Conservation (phyloP, 2,329 filamentous ascomycete genomes). For the Cladophialophora carrionii region DNA sequence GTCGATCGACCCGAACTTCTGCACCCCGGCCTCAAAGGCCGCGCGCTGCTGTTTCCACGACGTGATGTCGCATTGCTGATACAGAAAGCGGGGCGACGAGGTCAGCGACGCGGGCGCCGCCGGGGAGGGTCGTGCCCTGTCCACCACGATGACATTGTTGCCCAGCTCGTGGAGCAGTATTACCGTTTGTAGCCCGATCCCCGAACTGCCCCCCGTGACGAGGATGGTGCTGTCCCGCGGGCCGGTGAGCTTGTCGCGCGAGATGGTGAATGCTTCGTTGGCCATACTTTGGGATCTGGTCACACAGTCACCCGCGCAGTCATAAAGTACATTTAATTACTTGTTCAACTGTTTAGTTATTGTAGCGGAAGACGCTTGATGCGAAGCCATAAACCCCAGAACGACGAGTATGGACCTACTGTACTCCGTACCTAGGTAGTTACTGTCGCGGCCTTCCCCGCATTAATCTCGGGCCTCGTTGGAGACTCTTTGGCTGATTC, state of each 20-base stretch:
- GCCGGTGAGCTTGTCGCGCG: conserved; percentile 41
- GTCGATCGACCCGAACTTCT: conserved; percentile 51
- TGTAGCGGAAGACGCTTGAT: too few species aligned
- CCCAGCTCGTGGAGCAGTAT: conserved; percentile 45
- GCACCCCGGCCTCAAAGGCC: conserved; percentile 49
- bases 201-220: conserved; percentile 48
- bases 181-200: conserved; percentile 50
- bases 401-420: too few species aligned
- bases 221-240: conserved; percentile 40
- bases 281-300: conserved; percentile 8
- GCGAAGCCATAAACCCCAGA: too few species aligned
- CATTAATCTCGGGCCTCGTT: too few species aligned
- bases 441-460: too few species aligned
- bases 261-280: conserved; percentile 36
- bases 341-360: too few species aligned
- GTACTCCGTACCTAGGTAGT: too few species aligned
- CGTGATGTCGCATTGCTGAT: conserved; percentile 51
- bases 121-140: conserved; percentile 39
- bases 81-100: conserved; percentile 41
- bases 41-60: conserved; percentile 52
- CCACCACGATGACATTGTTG: conserved; percentile 50
- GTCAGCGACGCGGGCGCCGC: conserved; percentile 42
- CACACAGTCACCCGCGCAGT: background rate
- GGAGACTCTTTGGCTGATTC: too few species aligned
- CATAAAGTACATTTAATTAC: background rate